Evolutionary conservation across 352 stramenopile genomes (phyloP).

Genomic region (Pythium monospermum): DNA sequence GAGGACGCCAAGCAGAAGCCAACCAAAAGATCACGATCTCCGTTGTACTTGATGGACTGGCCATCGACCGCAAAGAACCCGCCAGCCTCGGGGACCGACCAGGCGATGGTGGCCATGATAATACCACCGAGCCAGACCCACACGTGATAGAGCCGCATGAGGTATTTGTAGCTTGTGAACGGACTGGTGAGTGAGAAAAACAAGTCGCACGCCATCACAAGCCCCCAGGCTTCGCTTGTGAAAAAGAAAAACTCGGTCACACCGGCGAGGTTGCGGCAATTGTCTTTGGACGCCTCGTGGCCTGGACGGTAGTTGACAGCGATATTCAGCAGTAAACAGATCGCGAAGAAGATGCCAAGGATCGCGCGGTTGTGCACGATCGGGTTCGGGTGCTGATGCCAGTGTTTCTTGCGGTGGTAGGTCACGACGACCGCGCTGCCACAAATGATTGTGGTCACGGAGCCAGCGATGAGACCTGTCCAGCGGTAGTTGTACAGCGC

Average conservation of each 20-base stretch:
- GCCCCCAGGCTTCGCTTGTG: constrained; percentile 78
- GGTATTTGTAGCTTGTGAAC: constrained; percentile 87
- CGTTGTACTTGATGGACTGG: constrained; percentile 73
- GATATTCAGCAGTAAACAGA: constrained; percentile 83
- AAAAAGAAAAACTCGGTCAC: constrained; percentile 90
- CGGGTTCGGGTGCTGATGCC: constrained; percentile 87
- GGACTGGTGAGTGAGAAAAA: constrained; percentile 86
- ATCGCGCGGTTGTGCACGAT: constrained; percentile 84
- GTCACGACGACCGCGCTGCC: constrained; percentile 80
- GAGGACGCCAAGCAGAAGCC: constrained; percentile 84
- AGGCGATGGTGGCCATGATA: constrained; percentile 75
- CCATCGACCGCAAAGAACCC: constrained; percentile 85
- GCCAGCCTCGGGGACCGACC: constrained; percentile 52
- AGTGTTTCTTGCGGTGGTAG: constrained; percentile 86
- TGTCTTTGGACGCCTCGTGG: constrained; percentile 31
- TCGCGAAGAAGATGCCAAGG: constrained; percentile 80
- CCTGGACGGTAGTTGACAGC: constrained; percentile 70
- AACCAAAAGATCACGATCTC: constrained; percentile 56
- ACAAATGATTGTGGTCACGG: constrained; percentile 85
- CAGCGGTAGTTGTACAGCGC: constrained; percentile 87
- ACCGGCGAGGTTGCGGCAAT: constrained; percentile 69
- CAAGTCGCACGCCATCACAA: constrained; percentile 86
- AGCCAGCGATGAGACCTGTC: constrained; percentile 83
- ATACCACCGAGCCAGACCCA: constrained; percentile 83
- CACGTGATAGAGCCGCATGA: constrained; percentile 87